Conservation (phyloP, 768 basidiomycete species). For the Amanita rubescens region DNA sequence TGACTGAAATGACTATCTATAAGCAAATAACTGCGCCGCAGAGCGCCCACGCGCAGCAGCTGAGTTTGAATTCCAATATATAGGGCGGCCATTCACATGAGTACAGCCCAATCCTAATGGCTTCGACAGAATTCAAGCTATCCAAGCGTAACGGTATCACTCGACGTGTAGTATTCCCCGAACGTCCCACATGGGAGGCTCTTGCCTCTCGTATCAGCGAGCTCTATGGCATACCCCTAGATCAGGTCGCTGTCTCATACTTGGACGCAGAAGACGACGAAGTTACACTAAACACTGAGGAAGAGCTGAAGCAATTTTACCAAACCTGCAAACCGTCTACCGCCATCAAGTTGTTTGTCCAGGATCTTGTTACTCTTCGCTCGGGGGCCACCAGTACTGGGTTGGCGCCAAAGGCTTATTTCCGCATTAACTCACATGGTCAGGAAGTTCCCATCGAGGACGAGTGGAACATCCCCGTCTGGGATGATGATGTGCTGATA, state of each 20-base stretch:
- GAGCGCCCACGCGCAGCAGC: constrained; percentile 24
- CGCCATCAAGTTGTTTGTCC: constrained; percentile 53
- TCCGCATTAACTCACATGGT: constrained; percentile 1
- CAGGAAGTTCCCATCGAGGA: constrained; percentile 2
- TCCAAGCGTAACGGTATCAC: constrained; percentile 46
- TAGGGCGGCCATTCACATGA: background rate
- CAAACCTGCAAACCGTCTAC: constrained; percentile 23
- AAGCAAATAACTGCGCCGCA: constrained; percentile 18
- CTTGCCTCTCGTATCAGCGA: constrained; percentile 50
- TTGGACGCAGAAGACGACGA: constrained; percentile 67
- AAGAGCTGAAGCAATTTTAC: constrained; percentile 74
- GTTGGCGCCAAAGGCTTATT: constrained; percentile 9
- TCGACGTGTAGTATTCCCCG: constrained; percentile 49
- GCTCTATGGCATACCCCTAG: constrained; percentile 45
- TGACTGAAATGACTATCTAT: constrained; percentile 2
- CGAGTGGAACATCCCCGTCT: constrained; percentile 1
- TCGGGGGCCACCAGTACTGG: constrained; percentile 24
- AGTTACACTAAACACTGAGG: constrained; percentile 69
- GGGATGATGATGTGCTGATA: background rate
- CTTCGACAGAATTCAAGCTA: constrained; percentile 56
- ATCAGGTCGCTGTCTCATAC: constrained; percentile 62
- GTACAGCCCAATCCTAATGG: constrained; percentile 1
- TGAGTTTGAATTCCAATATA: constrained; percentile 35
- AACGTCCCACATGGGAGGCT: constrained; percentile 45
- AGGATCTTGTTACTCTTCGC: constrained; percentile 43